phyloP scores from a whole-genome alignment of 441 rosid species.

The Adansonia madagascariensis region DNA sequence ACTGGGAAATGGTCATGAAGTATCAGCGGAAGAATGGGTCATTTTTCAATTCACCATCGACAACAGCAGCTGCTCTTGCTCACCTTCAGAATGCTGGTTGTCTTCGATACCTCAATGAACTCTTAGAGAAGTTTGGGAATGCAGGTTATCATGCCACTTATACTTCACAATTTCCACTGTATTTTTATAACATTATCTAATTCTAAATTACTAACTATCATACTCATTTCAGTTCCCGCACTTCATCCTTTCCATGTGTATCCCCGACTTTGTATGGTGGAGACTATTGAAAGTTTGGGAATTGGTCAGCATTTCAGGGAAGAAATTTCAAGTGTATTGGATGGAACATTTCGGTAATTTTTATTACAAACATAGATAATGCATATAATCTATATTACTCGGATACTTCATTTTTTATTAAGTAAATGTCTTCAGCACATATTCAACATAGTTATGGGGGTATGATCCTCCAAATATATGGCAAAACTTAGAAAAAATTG shows the following conservation, averaged over 20 bases:
- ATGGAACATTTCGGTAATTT: conserved; percentile 65
- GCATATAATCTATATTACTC: background rate
- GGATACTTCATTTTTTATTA: background rate
- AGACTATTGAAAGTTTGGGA: conserved; percentile 70
- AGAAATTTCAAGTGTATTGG: conserved; percentile 54
- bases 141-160: conserved; percentile 50
- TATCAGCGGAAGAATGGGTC: conserved; percentile 77
- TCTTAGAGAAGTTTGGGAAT: conserved; percentile 58
- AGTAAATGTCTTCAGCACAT: background rate
- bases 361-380: background rate
- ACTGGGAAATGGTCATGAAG: conserved; percentile 67
- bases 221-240: conserved; percentile 66
- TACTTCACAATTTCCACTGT: conserved; percentile 16
- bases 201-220: conserved; percentile 23
- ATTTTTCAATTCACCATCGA: conserved; percentile 79
- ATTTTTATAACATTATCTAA: conserved; percentile 9
- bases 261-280: conserved; percentile 63
- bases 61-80: conserved; percentile 76
- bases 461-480: too few species aligned
- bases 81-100: conserved; percentile 58
- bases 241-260: conserved; percentile 59
- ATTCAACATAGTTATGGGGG: background rate
- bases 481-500: background rate
- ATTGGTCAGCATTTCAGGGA: conserved; percentile 60
- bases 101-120: conserved; percentile 57